phyloP scores from a whole-genome alignment of 2,329 filamentous ascomycete species.

The Cryphonectria naterciae region DNA sequence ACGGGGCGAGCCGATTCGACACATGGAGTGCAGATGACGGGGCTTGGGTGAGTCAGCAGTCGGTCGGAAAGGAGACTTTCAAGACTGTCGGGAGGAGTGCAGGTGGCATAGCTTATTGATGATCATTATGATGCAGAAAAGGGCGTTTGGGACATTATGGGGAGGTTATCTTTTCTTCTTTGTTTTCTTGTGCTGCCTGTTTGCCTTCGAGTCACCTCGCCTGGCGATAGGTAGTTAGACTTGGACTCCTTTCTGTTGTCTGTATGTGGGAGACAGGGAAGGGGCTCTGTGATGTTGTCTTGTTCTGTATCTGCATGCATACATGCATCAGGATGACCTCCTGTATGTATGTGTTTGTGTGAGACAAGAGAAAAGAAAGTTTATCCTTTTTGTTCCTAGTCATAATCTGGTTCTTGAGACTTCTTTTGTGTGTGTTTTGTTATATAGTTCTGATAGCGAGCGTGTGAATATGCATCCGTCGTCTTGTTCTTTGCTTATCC shows the following conservation, averaged over 20 bases:
- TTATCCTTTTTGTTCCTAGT: neutral
- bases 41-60: conserved; percentile 52
- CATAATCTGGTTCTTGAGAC: neutral
- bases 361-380: neutral
- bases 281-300: neutral
- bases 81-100: conserved; percentile 57
- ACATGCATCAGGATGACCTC: neutral
- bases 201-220: neutral
- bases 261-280: neutral
- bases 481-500: neutral
- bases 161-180: neutral
- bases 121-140: neutral
- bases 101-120: conserved; percentile 42
- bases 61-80: conserved; percentile 33
- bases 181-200: neutral
- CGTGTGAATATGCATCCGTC: conserved; percentile 2
- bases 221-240: neutral
- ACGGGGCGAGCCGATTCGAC: conserved; percentile 53
- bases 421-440: neutral
- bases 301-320: neutral
- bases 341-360: neutral
- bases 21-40: conserved; percentile 54
- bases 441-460: conserved; percentile 10
- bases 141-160: neutral
- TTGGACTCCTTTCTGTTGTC: neutral